A percentile compares a stretch with the other conserved stretches of the same genome.
Conservation (phyloP, 306 rosid genomes). For the Medicago ruthenica region DNA sequence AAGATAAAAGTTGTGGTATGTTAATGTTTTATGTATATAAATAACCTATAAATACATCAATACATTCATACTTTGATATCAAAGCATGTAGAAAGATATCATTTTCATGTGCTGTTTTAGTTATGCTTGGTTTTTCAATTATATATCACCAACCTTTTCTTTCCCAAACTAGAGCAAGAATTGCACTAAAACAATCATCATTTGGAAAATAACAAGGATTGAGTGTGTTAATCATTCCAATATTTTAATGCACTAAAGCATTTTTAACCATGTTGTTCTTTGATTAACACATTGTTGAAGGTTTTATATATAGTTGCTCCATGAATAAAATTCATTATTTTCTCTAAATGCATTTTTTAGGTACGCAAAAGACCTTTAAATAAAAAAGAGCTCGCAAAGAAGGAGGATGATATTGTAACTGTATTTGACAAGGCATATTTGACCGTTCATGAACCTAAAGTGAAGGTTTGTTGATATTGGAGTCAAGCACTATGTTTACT, state of each 20-base stretch:
- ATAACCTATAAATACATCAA: constrained; percentile 16
- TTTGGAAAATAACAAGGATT: constrained; percentile 21
- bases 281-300: constrained; percentile 5
- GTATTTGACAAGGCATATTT: constrained; percentile 71
- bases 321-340: background rate
- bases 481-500: constrained; percentile 25
- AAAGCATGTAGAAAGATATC: constrained; percentile 14
- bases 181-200: constrained; percentile 21
- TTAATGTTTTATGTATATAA: constrained; percentile 18
- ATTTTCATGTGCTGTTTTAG: constrained; percentile 22
- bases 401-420: constrained; percentile 92
- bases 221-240: constrained; percentile 23
- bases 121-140: background rate
- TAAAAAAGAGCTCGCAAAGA: constrained; percentile 91
- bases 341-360: constrained; percentile 52
- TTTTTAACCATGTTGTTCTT: constrained; percentile 17
- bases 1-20: constrained; percentile 99
- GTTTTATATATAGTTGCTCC: constrained; percentile 23
- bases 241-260: constrained; percentile 7
- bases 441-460: constrained; percentile 89
- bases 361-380: constrained; percentile 97
- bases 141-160: background rate
- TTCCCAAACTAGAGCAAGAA: background rate
- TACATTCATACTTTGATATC: constrained; percentile 19
- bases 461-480: constrained; percentile 67